Evolutionary conservation across 306 rosid genomes (phyloP).

Genomic region (Trichosanthes cucumerina): DNA sequence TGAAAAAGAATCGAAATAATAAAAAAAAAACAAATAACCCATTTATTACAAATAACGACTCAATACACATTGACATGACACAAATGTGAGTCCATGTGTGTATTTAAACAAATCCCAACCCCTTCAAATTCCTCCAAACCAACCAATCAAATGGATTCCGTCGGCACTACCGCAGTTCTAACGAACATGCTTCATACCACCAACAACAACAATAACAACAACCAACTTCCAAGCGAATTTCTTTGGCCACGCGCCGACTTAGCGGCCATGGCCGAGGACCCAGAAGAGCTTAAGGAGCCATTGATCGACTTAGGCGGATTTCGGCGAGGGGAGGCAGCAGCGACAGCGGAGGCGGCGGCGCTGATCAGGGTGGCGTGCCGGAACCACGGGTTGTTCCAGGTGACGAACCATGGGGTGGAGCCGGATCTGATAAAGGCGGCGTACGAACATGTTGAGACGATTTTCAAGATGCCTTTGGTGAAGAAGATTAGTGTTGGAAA

Average conservation of each 20-base stretch:
- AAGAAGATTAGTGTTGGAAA: slow-evolving; percentile 24
- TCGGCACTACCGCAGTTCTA: neutral
- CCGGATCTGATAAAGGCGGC: slow-evolving; percentile 31
- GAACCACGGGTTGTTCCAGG: slow-evolving; percentile 58
- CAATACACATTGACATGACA: neutral
- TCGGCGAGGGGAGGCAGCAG: slow-evolving; percentile 23
- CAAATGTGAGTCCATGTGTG: neutral
- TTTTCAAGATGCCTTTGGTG: slow-evolving; percentile 37
- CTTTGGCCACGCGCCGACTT: slow-evolving; percentile 40
- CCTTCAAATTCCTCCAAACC: neutral
- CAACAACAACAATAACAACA: neutral
- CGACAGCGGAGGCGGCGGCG: slow-evolving; percentile 22
- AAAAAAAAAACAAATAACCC: neutral
- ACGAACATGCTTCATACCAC: neutral
- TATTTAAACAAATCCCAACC: neutral
- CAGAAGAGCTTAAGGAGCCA: slow-evolving; percentile 43
- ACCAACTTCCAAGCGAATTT: slow-evolving; percentile 30
- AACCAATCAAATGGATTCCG: neutral
- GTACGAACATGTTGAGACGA: slow-evolving; percentile 19
- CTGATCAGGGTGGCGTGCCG: slow-evolving; percentile 36
- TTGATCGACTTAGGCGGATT: slow-evolving; percentile 36
- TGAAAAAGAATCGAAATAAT: neutral
- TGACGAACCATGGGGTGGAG: slow-evolving; percentile 52
- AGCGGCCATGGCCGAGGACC: neutral
- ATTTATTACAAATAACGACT: neutral